Evolutionary conservation across 2,329 filamentous ascomycete genomes (phyloP), one percentile per base, ranked within the genome.

Genomic region (Dothistroma septosporum): DNA sequence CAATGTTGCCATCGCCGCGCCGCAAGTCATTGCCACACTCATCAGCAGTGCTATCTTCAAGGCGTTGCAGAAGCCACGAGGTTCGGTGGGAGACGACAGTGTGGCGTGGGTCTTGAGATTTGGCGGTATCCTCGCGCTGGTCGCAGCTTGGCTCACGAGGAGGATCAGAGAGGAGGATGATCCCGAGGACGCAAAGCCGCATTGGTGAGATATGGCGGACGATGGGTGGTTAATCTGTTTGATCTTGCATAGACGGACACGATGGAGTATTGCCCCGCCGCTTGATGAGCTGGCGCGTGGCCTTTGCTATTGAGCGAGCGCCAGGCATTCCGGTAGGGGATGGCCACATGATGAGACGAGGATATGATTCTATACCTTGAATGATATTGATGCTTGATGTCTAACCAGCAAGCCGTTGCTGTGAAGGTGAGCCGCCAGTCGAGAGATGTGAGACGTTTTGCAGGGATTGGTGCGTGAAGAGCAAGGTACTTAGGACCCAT

Each of bases 1-100:
- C 79, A 97, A 97, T 75, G 93, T 97, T 77, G 88, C 92, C 16
- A 90, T 97, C 67, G 91, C 92, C 0, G 87, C 91, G 5, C 93
- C 93, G 1, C 93, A 97, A 73, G 92, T 97, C 62, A 83, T 97
- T 58, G 92, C 93, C 11, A 97, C 92, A 6, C 78, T 97, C 31
- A 86, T 89, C 24, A 93, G 90, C 61, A 92, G 89, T 71, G 79
- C 89, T 61, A 89, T 97, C 64, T 97, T 97, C 79, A 87, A 86
- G 71, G 78, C 88, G 46, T 83, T 93, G 70, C 92, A 97, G 77
- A 96, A 96, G 75, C 91, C 91, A 0, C 83, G 93, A 64, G 92
- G 92, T 4, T 85, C 83, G 4, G 88, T 91, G 0, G 92, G 91
- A 35, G 93, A 97, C 11, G 86, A 89, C 66, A 95, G 90, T 74